A percentile compares a stretch with the other conserved stretches of the same genome.
phyloP scores from a whole-genome alignment of 495 filamentous ascomycete species.

The Hypoxylon lienhwacheense region DNA sequence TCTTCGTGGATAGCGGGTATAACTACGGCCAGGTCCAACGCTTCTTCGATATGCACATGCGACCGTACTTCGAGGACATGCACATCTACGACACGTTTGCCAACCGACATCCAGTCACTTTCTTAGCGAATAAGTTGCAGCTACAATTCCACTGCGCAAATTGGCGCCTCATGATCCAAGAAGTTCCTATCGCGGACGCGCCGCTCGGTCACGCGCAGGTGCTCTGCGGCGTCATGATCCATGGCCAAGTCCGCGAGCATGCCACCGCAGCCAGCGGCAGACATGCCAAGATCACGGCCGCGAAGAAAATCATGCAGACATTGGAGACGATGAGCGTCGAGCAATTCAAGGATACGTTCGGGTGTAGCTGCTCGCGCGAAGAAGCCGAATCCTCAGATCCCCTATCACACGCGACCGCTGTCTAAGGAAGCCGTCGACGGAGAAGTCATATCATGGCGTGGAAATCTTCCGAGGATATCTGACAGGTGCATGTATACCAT shows the following conservation, averaged over 20 bases:
- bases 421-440: conserved; percentile 1
- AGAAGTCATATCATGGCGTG: not conserved
- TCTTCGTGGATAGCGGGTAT: conserved; percentile 90
- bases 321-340: conserved; percentile 59
- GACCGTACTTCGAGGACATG: conserved; percentile 86
- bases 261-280: conserved; percentile 62
- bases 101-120: conserved; percentile 76
- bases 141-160: conserved; percentile 50
- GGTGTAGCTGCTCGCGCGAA: conserved; percentile 61
- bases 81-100: conserved; percentile 84
- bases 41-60: conserved; percentile 76
- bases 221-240: conserved; percentile 76
- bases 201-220: conserved; percentile 48
- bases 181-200: conserved; percentile 36
- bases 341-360: conserved; percentile 63
- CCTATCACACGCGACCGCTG: conserved; percentile 22
- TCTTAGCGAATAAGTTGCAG: conserved; percentile 47
- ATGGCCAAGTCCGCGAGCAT: conserved; percentile 66
- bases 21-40: conserved; percentile 69
- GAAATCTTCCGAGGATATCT: no score
- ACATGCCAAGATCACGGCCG: conserved; percentile 74
- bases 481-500: not conserved
- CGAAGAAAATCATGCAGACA: conserved; percentile 62
- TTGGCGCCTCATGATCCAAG: conserved; percentile 47
- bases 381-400: conserved; percentile 13